These are phyloP conservation scores for Hibiscus trionum DNA, from an alignment of 345 rosid genomes.

Conservation along the genomic window DNA sequence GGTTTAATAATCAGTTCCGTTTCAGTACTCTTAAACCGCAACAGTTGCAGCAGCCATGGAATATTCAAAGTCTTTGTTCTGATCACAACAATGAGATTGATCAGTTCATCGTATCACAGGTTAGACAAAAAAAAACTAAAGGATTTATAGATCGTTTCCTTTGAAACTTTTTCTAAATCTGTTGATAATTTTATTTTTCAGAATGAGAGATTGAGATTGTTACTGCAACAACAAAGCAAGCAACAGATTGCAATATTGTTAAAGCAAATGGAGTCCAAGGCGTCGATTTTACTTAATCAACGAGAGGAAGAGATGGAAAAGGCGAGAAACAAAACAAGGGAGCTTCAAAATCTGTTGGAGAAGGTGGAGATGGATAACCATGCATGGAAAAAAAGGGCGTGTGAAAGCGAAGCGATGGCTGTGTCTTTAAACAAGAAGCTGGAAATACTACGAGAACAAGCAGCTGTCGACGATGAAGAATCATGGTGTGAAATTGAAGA, in stretches of 20 bases:
- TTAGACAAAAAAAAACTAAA: constrained; percentile 9
- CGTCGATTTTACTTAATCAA: constrained; percentile 30
- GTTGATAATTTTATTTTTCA: constrained; percentile 10
- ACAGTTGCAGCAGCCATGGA: constrained; percentile 22
- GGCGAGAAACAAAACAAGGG: constrained; percentile 42
- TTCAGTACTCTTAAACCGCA: constrained; percentile 18
- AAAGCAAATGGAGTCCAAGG: constrained; percentile 34
- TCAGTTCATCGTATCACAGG: constrained; percentile 57
- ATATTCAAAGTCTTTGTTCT: constrained; percentile 23
- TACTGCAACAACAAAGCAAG: constrained; percentile 52
- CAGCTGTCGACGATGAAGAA: constrained; percentile 49
- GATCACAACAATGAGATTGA: constrained; percentile 41
- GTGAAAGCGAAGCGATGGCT: constrained; percentile 48
- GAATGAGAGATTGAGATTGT: constrained; percentile 45
- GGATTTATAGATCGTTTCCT: background rate
- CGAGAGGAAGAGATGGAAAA: constrained; percentile 53
- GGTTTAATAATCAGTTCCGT: too few relatives aligned
- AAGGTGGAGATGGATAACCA: constrained; percentile 50
- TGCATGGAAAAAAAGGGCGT: constrained; percentile 53
- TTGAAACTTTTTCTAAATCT: background rate
- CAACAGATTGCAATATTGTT: constrained; percentile 31
- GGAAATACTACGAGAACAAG: constrained; percentile 38
- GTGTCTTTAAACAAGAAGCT: constrained; percentile 34
- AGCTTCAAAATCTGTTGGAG: constrained; percentile 44
- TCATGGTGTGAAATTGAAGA: constrained; percentile 27